Conservation (phyloP, 305 asterid genomes). For the Ajuga reptans region DNA sequence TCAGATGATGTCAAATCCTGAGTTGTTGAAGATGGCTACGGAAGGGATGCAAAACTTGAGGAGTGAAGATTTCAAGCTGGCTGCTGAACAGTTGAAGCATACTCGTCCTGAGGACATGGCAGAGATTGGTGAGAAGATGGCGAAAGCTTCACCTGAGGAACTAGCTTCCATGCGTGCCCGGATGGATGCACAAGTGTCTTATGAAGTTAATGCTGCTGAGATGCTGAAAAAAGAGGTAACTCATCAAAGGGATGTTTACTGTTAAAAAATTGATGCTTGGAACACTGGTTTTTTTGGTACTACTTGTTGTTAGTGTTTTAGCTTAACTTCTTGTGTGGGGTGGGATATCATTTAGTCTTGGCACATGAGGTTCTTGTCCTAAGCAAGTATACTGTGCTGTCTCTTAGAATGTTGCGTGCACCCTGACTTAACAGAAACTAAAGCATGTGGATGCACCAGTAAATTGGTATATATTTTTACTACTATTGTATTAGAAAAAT, state of each 20-base stretch:
- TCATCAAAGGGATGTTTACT: neutral
- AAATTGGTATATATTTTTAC: neutral
- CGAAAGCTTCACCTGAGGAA: constrained; percentile 86
- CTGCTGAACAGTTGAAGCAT: constrained; percentile 90
- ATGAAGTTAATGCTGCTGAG: constrained; percentile 72
- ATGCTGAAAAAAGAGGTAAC: constrained; percentile 85
- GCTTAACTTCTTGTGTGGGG: neutral
- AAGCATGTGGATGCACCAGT: neutral
- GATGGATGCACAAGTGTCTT: constrained; percentile 66
- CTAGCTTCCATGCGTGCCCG: constrained; percentile 67
- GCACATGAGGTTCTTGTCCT: neutral
- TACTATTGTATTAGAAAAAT: neutral
- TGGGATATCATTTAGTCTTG: neutral
- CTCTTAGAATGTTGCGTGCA: neutral
- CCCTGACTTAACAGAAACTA: neutral
- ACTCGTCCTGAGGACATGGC: constrained; percentile 92
- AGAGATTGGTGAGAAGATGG: constrained; percentile 83
- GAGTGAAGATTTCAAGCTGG: constrained; percentile 75
- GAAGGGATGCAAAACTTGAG: constrained; percentile 85
- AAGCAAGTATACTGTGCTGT: neutral
- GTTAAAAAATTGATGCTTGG: neutral
- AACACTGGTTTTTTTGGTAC: neutral
- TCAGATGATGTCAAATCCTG: constrained; percentile 99
- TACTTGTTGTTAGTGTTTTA: neutral
- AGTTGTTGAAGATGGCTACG: constrained; percentile 78